Conservation (phyloP, 306 rosid species). For the Rosa lucieae region DNA sequence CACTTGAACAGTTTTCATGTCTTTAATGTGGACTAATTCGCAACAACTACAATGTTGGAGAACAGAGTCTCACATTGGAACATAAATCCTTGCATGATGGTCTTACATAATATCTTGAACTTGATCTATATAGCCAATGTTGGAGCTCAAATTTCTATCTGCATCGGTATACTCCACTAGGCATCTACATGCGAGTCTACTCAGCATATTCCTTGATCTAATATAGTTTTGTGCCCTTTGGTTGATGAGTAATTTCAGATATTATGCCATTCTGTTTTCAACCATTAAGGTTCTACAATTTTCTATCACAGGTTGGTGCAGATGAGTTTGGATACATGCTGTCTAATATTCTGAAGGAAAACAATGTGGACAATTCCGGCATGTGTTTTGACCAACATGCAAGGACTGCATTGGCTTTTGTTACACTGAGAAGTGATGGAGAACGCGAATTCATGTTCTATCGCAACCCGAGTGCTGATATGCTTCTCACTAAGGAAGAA, state of each 20-base stretch:
- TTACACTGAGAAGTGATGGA: slow-evolving; percentile 73
- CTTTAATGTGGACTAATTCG: not conserved
- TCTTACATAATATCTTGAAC: too few species aligned
- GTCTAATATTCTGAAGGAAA: slow-evolving; percentile 63
- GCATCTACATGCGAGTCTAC: not conserved
- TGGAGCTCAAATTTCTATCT: not conserved
- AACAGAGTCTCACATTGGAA: not conserved
- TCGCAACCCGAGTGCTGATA: slow-evolving; percentile 87
- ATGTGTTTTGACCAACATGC: slow-evolving; percentile 65
- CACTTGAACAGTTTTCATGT: not conserved
- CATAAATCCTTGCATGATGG: not conserved
- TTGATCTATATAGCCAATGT: not conserved
- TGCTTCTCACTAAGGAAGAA: slow-evolving; percentile 73
- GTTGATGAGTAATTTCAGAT: not conserved
- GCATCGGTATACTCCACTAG: not conserved
- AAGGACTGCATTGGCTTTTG: slow-evolving; percentile 81
- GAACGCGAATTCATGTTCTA: slow-evolving; percentile 84
- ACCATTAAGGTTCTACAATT: not conserved
- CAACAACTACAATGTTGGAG: not conserved
- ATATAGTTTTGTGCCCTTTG: not conserved
- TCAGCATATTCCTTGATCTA: not conserved
- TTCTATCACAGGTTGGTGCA: slow-evolving; percentile 61
- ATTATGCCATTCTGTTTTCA: not conserved
- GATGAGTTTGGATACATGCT: slow-evolving; percentile 86
- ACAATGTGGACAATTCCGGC: slow-evolving; percentile 68